Conservation (phyloP, 345 rosid genomes). For the Gossypium arboreum region DNA sequence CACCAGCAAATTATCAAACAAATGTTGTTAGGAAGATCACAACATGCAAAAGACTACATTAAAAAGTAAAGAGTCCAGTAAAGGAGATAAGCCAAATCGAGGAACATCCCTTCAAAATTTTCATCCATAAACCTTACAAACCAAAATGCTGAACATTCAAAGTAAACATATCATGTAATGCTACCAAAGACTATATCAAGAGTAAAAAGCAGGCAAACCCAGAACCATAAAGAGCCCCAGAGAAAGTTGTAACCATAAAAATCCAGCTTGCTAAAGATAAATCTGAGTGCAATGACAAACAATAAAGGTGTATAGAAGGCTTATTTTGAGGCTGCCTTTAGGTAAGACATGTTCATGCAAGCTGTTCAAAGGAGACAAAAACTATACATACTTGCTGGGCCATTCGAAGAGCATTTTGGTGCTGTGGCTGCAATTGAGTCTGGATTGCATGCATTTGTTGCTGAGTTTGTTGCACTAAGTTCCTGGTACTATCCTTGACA, state of each 20-base stretch:
- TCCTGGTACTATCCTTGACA: constrained; percentile 68
- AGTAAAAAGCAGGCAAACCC: not conserved
- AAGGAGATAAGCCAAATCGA: not conserved
- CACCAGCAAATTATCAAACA: constrained; percentile 12
- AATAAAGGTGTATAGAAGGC: not conserved
- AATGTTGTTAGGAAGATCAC: not conserved
- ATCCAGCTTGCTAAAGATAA: not conserved
- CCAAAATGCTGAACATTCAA: not conserved
- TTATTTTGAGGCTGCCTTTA: not conserved
- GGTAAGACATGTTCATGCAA: not conserved
- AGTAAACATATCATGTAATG: not conserved
- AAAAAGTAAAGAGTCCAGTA: not conserved
- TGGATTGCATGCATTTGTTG: constrained; percentile 62
- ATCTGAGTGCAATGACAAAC: not conserved
- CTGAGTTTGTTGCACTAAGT: constrained; percentile 45
- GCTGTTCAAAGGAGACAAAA: not conserved
- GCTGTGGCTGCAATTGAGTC: constrained; percentile 58
- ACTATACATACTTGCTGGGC: constrained; percentile 63
- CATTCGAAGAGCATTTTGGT: constrained; percentile 54
- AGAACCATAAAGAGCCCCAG: not conserved
- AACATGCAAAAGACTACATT: not conserved
- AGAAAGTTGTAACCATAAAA: not conserved
- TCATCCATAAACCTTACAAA: not conserved
- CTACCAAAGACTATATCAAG: not conserved
- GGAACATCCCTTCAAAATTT: not conserved